Base-by-base conservation (phyloP, 257 asterid species). In the Misopates orontium region DNA sequence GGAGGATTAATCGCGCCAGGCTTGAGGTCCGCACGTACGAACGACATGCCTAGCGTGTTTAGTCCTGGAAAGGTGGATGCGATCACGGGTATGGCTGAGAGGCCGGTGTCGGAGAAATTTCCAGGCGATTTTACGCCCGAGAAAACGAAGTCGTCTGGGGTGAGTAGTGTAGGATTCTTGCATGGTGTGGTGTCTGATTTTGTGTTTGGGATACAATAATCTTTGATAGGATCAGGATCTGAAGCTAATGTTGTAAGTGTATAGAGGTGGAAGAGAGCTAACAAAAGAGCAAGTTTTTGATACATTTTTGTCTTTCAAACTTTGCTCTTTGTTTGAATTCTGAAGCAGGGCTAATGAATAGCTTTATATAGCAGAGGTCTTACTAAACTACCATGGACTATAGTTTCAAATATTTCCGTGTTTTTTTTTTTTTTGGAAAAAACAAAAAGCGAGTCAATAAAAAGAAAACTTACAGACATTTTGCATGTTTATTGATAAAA, bases 1-100 rank as follows among this genome's bases (percentile, higher is more conserved):
- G 88, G 88, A 0, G 86, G 78, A 17, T 82, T 82, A 65, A 85
- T 76, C n/a, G 88, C 91, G 24, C 85, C 83, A 51, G 79, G 74
- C 42, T 54, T 75, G 47, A 80, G 75, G 62, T 85, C 88, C 2
- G 79, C 85, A 0, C 85, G 87, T 5, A 78, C 80, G 40, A 83
- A 71, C 4, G 92, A 76, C 87, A 85, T 78, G 1, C 89, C 92
- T 0, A 80, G 80, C 1, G 85, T 78, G 82, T 78, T 85, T 36
- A 85, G 85, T 20, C 86, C 88, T 6, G 91, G 86, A 56, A 85
- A 80, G 1, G 62, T 54, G 1, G 67, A 19, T 3, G 77, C 78
- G 21, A 54, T 78, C 60, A 82, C 85, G 0, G 83, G 56, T 17
- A 66, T 28, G 10, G 88, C 64, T 7, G 75, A 73, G 15, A 85